These are phyloP conservation scores for Aureobasidium sp. DNA, from an alignment of 2,329 filamentous ascomycete genomes.

Conservation along the genomic window DNA sequence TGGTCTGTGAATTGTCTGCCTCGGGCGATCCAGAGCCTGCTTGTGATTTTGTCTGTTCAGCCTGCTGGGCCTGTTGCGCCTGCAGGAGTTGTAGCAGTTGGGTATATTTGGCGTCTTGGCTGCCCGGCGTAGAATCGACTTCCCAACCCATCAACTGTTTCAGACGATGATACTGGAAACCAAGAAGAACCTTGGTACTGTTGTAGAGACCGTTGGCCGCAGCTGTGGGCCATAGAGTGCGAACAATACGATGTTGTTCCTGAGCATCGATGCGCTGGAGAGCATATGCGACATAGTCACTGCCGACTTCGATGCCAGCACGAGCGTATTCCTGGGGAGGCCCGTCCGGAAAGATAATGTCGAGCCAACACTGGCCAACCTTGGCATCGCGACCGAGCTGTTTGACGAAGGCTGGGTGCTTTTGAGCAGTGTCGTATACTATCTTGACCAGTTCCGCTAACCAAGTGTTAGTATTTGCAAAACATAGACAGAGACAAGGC, in stretches of 20 bases:
- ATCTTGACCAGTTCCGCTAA: slow-evolving; percentile 30
- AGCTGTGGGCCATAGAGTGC: slow-evolving; percentile 32
- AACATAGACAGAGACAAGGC: neutral
- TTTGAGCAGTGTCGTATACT: slow-evolving; percentile 25
- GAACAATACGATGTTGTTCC: slow-evolving; percentile 32
- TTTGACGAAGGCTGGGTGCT: slow-evolving; percentile 25
- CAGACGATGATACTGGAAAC: slow-evolving; percentile 28
- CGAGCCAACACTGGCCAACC: slow-evolving; percentile 39
- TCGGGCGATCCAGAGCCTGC: neutral
- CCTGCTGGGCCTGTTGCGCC: slow-evolving; percentile 21
- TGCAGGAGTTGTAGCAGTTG: slow-evolving; percentile 24
- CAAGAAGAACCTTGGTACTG: slow-evolving; percentile 26
- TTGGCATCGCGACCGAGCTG: slow-evolving; percentile 33
- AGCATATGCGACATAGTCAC: slow-evolving; percentile 34
- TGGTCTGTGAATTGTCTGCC: neutral
- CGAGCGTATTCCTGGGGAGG: slow-evolving; percentile 42
- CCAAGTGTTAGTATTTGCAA: neutral
- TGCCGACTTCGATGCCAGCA: slow-evolving; percentile 35
- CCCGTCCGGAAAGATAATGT: slow-evolving; percentile 40
- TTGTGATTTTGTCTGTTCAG: slow-evolving; percentile 17
- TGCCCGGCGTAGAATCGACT: slow-evolving; percentile 23
- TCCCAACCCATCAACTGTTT: slow-evolving; percentile 31
- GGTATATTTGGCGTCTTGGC: slow-evolving; percentile 25
- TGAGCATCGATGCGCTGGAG: slow-evolving; percentile 31
- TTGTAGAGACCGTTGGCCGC: slow-evolving; percentile 29